Percentiles rank a stretch among this genome's conserved stretches.
Evolutionary conservation across 176 grass and related monocot species (phyloP).

Genomic region (Raddia distichophylla): DNA sequence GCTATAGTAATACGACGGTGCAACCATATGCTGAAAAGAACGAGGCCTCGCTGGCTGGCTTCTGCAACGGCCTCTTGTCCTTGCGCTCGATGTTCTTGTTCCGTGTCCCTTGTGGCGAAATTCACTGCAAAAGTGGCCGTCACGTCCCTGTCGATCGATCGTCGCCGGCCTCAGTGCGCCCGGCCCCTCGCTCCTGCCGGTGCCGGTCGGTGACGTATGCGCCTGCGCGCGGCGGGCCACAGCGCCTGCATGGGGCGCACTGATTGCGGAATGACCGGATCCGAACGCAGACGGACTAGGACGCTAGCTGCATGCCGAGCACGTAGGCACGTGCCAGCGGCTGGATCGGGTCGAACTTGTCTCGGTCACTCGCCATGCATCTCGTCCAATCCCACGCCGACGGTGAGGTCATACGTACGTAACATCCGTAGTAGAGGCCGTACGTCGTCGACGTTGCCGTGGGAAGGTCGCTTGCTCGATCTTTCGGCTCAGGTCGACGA

Average conservation of each 20-base stretch:
- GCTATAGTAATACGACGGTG: too few species aligned
- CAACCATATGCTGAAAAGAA: background rate
- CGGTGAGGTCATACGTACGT: too few species aligned
- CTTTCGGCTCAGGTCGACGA: too few species aligned
- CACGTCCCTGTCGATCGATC: background rate
- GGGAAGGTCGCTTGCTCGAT: too few species aligned
- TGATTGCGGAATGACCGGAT: background rate
- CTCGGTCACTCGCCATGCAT: too few species aligned
- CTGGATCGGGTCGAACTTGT: too few species aligned
- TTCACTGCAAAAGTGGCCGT: slow-evolving; percentile 30
- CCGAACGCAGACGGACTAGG: background rate
- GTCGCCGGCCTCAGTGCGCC: background rate
- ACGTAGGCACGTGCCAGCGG: too few species aligned
- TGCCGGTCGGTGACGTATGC: background rate
- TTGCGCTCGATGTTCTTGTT: slow-evolving; percentile 19
- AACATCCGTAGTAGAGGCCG: too few species aligned
- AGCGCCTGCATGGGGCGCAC: background rate
- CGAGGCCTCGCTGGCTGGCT: background rate
- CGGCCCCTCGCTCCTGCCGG: background rate
- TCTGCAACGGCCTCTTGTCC: background rate
- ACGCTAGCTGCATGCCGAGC: background rate
- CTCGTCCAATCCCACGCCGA: too few species aligned
- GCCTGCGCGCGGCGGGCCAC: slow-evolving; percentile 18
- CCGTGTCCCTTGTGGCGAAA: background rate
- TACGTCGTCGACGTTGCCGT: too few species aligned